Evolutionary conservation across 306 rosid species (phyloP), one percentile per base, ranked within the genome.

Genomic region (Potentilla sterilis): DNA sequence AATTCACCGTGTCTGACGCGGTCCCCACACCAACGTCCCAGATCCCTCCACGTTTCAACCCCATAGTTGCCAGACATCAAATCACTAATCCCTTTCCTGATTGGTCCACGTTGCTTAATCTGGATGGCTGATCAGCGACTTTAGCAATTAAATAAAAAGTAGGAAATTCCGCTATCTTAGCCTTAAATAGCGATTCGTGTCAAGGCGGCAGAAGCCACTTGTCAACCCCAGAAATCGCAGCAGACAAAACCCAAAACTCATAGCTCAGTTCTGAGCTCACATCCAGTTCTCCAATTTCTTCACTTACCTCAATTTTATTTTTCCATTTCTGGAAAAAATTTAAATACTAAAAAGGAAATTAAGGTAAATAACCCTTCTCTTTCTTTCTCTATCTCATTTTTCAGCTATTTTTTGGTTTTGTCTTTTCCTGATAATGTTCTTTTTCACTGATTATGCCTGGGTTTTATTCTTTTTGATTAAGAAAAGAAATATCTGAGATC

Each of bases 91-190:
- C 62, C 7, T 11, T 38, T 35, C 11, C 0, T 1, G 1, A 88
- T 88, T 90, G 88, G 87, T 3, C 91, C 98, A 94, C 97, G 90
- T 92, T 70, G 34, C 65, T 19, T 1, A 21, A 73, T 37, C 5
- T 49, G 12, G 47, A 64, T 81, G 79, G 90, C 12, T 62, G 21
- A 4, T 5, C 14, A 47, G 1, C 32, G 2, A 14, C 74, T 28
- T 44, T 28, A 55, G 19, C 38, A 14, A 22, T 38, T 12, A 34
- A 24, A 70, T 37, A 42, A 63, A 62, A 21, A 7, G 1, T 2
- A 8, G 7, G 21, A 72, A 73, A 77, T 42, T 69, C 83, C 74
- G 64, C 46, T 77, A 81, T 22, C 18, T 16, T 66, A 77, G 77
- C 75, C 76, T 83, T 94, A 83, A 82, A 94, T 80, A 61, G 34